Evolutionary conservation across 371 early-diverging fungal species (phyloP).

Genomic region (Rhizomucor miehei): DNA sequence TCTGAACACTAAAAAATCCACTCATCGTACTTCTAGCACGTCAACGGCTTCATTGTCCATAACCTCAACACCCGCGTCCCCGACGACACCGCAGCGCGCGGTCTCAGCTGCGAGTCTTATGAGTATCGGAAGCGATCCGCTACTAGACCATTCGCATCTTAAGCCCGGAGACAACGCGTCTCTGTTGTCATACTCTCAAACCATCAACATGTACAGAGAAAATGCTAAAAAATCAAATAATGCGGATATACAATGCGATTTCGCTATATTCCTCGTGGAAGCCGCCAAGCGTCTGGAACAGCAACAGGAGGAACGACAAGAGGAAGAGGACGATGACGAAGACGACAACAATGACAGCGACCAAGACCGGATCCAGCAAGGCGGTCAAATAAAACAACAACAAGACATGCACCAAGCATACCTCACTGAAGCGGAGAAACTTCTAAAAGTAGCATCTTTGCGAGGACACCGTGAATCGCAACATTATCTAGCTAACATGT

Average conservation of each 20-base stretch:
- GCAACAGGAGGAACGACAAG: conserved; percentile 3
- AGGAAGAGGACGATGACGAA: neutral
- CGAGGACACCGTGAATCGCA: conserved; percentile 61
- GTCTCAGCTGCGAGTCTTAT: conserved; percentile 10
- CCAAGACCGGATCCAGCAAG: neutral
- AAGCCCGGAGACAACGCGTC: conserved; percentile 61
- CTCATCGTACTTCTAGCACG: too few species aligned
- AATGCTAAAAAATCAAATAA: conserved; percentile 78
- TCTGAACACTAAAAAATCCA: neutral
- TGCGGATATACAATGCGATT: conserved; percentile 72
- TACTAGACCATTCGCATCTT: conserved; percentile 57
- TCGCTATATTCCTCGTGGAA: conserved; percentile 70
- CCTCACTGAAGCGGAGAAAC: conserved; percentile 53
- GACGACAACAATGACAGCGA: neutral
- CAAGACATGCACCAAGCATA: conserved; percentile 16
- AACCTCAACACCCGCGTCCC: conserved; percentile 3
- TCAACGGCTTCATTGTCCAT: neutral
- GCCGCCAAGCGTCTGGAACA: conserved; percentile 45
- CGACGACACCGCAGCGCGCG: conserved; percentile 3
- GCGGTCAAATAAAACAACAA: neutral
- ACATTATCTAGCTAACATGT: conserved; percentile 61
- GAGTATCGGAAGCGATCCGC: conserved; percentile 16
- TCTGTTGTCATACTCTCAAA: conserved; percentile 60
- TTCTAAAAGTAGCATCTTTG: conserved; percentile 49
- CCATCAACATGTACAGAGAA: conserved; percentile 73